phyloP scores from a whole-genome alignment of 2,329 filamentous ascomycete species.

The Incumbomyces lentus region DNA sequence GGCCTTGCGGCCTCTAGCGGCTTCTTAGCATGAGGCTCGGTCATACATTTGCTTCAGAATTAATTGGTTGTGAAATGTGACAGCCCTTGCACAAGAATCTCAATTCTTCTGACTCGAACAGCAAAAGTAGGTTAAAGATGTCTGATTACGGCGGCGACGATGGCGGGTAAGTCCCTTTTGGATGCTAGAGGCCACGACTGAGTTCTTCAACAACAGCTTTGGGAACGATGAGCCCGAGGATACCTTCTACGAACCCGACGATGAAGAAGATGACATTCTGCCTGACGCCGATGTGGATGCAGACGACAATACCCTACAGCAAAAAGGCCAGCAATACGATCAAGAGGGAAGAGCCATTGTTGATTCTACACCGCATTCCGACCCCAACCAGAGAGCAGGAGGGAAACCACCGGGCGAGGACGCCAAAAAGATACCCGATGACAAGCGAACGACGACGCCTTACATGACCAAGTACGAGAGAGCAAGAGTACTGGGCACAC shows the following conservation, averaged over 20 bases:
- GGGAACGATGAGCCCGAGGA: constrained; percentile 19
- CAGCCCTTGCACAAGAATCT: no score
- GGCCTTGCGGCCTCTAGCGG: no score
- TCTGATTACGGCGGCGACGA: constrained; percentile 65
- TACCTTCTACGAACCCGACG: constrained; percentile 47
- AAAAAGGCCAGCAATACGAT: constrained; percentile 42
- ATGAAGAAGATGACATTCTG: constrained; percentile 48
- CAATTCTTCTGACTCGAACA: no score
- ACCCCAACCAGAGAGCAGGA: constrained; percentile 29
- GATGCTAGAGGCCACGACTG: background rate
- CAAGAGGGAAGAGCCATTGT: constrained; percentile 40
- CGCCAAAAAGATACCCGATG: constrained; percentile 83
- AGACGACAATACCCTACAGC: constrained; percentile 37
- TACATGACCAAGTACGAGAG: constrained; percentile 99
- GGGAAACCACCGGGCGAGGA: constrained; percentile 47
- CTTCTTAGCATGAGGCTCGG: background rate
- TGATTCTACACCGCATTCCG: constrained; percentile 43
- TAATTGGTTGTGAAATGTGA: background rate
- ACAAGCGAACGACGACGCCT: constrained; percentile 81
- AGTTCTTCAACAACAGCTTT: constrained; percentile 11
- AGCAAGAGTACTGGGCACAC: constrained; percentile 82
- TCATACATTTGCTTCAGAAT: background rate
- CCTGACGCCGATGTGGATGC: constrained; percentile 38
- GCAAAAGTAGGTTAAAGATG: constrained; percentile 36
- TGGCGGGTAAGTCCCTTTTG: constrained; percentile 40